A percentile compares a stretch with the other conserved stretches of the same genome.
Conservation (phyloP, 1,139 yeast species). For the Taphrina deformans region DNA sequence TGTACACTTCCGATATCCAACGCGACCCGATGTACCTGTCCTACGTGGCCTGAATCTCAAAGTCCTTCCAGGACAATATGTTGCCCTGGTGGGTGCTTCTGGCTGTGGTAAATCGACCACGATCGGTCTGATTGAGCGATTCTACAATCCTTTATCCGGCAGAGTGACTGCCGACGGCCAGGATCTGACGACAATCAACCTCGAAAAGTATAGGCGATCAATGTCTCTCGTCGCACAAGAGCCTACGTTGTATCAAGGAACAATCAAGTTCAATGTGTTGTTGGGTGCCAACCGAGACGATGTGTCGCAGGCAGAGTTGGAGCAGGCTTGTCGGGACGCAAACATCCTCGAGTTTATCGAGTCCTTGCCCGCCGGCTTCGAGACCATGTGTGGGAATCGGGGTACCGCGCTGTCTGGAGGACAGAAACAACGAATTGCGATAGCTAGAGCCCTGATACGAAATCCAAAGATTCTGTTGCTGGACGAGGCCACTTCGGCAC, state of each 20-base stretch:
- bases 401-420: slow-evolving; percentile 74
- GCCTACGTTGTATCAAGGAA: slow-evolving; percentile 83
- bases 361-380: slow-evolving; percentile 77
- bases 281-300: slow-evolving; percentile 60
- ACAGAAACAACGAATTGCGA: slow-evolving; percentile 75
- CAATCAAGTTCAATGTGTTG: slow-evolving; percentile 74
- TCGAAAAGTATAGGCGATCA: slow-evolving; percentile 67
- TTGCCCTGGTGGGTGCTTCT: slow-evolving; percentile 92
- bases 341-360: slow-evolving; percentile 76
- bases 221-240: slow-evolving; percentile 85
- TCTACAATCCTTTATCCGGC: slow-evolving; percentile 75
- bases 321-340: slow-evolving; percentile 71
- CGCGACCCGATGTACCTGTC: slow-evolving; percentile 72
- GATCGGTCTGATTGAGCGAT: slow-evolving; percentile 74
- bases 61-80: slow-evolving; percentile 77
- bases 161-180: slow-evolving; percentile 66
- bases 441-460: slow-evolving; percentile 66
- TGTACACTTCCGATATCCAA: slow-evolving; percentile 77
- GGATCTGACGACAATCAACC: slow-evolving; percentile 70
- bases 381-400: slow-evolving; percentile 76
- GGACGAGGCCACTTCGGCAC: slow-evolving; percentile 79
- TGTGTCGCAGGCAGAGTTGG: slow-evolving; percentile 62
- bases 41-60: slow-evolving; percentile 65
- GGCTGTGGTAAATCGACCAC: slow-evolving; percentile 95
- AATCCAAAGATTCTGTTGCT: slow-evolving; percentile 57